Evolutionary conservation across 2,329 filamentous ascomycete species (phyloP).

Genomic region (Bipolaris bicolor): DNA sequence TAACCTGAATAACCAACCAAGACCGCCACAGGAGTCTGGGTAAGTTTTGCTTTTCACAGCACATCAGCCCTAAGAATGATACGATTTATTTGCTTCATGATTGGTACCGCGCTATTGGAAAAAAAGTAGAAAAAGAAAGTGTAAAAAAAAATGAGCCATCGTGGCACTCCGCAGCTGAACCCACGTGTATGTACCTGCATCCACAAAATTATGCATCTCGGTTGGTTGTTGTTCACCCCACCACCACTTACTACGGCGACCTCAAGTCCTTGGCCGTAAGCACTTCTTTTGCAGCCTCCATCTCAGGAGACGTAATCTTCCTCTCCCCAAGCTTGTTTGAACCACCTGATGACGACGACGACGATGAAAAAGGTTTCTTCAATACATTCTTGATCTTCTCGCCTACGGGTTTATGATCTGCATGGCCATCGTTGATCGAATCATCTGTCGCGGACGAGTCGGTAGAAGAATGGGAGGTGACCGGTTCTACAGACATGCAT

Average conservation of each 20-base stretch:
- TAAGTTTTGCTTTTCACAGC: not conserved
- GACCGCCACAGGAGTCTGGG: not conserved
- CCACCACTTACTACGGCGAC: constrained; percentile 1
- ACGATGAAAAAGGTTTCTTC: constrained; percentile 13
- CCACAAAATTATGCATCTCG: too few relatives aligned
- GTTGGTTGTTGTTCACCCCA: too few relatives aligned
- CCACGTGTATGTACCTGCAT: too few relatives aligned
- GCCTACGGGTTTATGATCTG: constrained; percentile 3
- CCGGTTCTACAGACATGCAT: constrained; percentile 7
- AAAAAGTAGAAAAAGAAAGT: not conserved
- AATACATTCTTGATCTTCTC: constrained; percentile 16
- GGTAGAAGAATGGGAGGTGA: not conserved
- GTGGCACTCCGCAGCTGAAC: too few relatives aligned
- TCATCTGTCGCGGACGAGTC: not conserved
- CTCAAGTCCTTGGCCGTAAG: constrained; percentile 10
- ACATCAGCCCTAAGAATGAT: not conserved
- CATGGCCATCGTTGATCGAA: not conserved
- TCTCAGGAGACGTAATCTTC: constrained; percentile 8
- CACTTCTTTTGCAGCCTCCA: constrained; percentile 16
- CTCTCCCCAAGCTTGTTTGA: constrained; percentile 5
- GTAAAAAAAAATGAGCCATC: not conserved
- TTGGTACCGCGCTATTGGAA: not conserved
- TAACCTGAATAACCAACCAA: not conserved
- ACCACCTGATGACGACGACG: not conserved
- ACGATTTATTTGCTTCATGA: not conserved